Conservation (phyloP, 371 early-diverging fungal genomes). For the Chytridium lagenaria region DNA sequence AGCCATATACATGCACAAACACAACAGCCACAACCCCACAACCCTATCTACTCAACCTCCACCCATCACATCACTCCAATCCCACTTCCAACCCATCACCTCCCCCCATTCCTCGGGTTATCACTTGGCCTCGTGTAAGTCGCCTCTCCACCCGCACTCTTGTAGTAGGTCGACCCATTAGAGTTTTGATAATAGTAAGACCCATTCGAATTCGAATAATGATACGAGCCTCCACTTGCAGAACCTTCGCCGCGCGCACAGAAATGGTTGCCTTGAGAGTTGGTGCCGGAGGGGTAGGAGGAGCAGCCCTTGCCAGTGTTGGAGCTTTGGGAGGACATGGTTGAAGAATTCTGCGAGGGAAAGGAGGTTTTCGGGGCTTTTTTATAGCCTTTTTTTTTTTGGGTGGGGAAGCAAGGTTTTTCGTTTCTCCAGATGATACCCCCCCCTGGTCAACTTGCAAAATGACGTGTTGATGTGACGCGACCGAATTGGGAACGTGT, state of each 20-base stretch:
- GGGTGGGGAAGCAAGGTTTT: too few species aligned
- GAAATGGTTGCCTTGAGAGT: constrained; percentile 9
- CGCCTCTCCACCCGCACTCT: background rate
- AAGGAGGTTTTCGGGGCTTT: too few species aligned
- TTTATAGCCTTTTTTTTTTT: too few species aligned
- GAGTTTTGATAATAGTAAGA: constrained; percentile 7
- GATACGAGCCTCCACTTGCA: background rate
- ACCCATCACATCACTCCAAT: background rate
- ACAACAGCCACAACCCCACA: background rate
- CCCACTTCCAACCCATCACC: background rate
- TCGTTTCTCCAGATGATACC: too few species aligned
- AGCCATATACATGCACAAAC: too few species aligned
- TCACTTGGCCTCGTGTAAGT: background rate
- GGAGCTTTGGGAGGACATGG: constrained; percentile 1
- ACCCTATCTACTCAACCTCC: background rate
- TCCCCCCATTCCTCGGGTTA: background rate
- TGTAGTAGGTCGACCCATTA: constrained; percentile 9
- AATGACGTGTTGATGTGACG: too few species aligned
- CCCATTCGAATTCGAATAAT: background rate
- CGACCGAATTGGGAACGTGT: too few species aligned
- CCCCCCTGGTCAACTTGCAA: too few species aligned
- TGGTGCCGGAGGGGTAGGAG: background rate
- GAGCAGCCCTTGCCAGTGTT: constrained; percentile 4
- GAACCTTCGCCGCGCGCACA: background rate
- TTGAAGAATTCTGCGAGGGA: too few species aligned